Conservation (phyloP, 2,329 filamentous ascomycete genomes). For the Acephala macrosclerotiorum region DNA sequence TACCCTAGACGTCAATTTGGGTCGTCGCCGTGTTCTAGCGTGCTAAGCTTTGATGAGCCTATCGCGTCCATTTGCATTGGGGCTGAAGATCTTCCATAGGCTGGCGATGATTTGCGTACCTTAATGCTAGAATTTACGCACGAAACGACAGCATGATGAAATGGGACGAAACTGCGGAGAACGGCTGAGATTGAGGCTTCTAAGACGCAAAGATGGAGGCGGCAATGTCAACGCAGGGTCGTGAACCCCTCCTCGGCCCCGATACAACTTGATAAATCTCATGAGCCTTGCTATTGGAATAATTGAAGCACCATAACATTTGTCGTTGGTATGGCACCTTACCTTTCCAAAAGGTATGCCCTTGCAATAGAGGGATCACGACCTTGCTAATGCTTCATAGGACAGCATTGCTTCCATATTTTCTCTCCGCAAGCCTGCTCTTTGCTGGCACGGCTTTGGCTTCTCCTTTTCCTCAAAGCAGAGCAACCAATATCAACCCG, state of each 20-base stretch:
- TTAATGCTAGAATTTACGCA: not conserved
- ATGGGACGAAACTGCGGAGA: constrained; percentile 8
- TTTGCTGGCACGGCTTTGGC: constrained; percentile 8
- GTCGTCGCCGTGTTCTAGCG: not conserved
- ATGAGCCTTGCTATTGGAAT: not conserved
- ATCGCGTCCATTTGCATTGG: not conserved
- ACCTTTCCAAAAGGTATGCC: not conserved
- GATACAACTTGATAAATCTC: not conserved
- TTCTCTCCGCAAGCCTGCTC: constrained; percentile 15
- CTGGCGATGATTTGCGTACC: not conserved
- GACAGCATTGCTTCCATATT: constrained; percentile 3
- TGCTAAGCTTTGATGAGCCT: not conserved
- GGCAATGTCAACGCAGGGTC: not conserved
- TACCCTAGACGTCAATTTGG: not conserved
- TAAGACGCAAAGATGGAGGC: not conserved
- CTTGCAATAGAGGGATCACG: not conserved
- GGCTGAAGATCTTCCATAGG: constrained; percentile 2
- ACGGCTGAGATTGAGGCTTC: not conserved
- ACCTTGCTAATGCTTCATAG: not conserved
- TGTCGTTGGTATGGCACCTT: not conserved
- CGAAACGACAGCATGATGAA: constrained; percentile 2
- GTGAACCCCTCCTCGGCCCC: not conserved
- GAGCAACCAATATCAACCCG: constrained; percentile 30
- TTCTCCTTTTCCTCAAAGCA: constrained; percentile 11
- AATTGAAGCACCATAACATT: not conserved